Percentiles rank a stretch among this genome's conserved stretches.
Evolutionary conservation across 495 filamentous ascomycete species (phyloP).

Genomic region (Trichoderma gamsii): DNA sequence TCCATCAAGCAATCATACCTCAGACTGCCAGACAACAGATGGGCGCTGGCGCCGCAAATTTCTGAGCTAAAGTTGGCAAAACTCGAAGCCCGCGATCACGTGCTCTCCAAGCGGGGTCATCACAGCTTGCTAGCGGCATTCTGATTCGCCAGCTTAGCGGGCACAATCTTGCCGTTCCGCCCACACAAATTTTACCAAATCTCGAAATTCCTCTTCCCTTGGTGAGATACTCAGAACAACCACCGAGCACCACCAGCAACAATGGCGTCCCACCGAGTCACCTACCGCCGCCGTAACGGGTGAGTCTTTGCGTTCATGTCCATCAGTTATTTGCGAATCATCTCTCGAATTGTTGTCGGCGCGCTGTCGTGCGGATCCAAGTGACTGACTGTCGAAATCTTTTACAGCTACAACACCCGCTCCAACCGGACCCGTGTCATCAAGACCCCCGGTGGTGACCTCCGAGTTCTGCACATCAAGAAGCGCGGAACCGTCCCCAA

Average conservation of each 20-base stretch:
- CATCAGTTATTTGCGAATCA: conserved; percentile 5
- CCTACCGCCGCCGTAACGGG: conserved; percentile 83
- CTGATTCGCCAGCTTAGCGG: conserved; percentile 14
- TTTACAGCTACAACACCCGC: conserved; percentile 83
- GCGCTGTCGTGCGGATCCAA: conserved; percentile 2
- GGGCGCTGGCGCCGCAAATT: not conserved
- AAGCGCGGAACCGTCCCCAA: conserved; percentile 94
- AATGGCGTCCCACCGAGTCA: conserved; percentile 52
- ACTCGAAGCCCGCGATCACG: conserved; percentile 15
- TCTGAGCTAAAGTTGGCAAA: not conserved
- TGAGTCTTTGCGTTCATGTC: conserved; percentile 48
- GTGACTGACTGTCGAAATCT: conserved; percentile 22
- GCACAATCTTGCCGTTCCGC: conserved; percentile 19
- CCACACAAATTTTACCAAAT: conserved; percentile 35
- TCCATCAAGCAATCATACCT: too few species aligned
- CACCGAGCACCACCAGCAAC: conserved; percentile 46
- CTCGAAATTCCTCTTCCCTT: conserved; percentile 20
- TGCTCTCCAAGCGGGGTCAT: not conserved
- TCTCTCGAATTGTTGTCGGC: conserved; percentile 1
- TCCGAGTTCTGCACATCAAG: conserved; percentile 96
- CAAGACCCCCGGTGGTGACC: conserved; percentile 91
- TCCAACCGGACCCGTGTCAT: conserved; percentile 95
- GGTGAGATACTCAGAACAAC: conserved; percentile 27
- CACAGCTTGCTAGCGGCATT: conserved; percentile 14
- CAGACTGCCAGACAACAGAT: too few species aligned